Percentiles rank a stretch among this genome's conserved stretches.
These are phyloP conservation scores for Chlorella sp. DNA, from an alignment of 139 green algal species.

Conservation along the genomic window DNA sequence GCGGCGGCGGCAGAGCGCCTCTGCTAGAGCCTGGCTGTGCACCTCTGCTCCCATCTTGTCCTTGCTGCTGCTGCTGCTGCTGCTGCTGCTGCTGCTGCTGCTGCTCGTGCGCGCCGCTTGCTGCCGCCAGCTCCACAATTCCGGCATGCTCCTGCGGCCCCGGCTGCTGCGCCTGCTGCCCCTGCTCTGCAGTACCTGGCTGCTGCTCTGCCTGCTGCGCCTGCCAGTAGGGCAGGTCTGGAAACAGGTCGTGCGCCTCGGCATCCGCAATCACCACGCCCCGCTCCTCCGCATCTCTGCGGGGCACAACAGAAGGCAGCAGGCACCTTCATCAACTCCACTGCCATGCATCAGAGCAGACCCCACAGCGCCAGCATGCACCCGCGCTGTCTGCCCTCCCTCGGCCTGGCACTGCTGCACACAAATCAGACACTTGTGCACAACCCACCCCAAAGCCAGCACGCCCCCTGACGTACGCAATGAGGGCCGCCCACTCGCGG, in stretches of 20 bases:
- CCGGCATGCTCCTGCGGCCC: not conserved
- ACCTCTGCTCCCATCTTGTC: not conserved
- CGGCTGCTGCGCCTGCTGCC: not conserved
- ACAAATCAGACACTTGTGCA: not conserved
- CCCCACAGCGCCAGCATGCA: not conserved
- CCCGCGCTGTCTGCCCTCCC: not conserved
- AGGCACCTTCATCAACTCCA: not conserved
- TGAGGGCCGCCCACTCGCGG: conserved; percentile 66
- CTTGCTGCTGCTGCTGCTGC: conserved; percentile 30
- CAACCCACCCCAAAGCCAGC: not conserved
- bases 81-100: not conserved
- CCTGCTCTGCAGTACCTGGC: not conserved
- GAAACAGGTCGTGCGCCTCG: conserved; percentile 53
- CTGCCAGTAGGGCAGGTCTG: conserved; percentile 39
- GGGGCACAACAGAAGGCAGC: not conserved
- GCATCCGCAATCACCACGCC: conserved; percentile 67
- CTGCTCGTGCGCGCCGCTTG: not conserved
- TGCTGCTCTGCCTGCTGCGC: conserved; percentile 31
- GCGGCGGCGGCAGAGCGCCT: not conserved
- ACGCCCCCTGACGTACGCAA: conserved; percentile 11
- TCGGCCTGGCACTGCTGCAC: not conserved
- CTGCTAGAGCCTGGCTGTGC: conserved; percentile 7
- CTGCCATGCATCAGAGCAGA: not conserved
- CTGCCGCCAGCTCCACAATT: not conserved
- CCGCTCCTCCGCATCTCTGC: conserved; percentile 49